phyloP scores from a whole-genome alignment of 2,329 filamentous ascomycete genomes.

The Amauroascus niger region DNA sequence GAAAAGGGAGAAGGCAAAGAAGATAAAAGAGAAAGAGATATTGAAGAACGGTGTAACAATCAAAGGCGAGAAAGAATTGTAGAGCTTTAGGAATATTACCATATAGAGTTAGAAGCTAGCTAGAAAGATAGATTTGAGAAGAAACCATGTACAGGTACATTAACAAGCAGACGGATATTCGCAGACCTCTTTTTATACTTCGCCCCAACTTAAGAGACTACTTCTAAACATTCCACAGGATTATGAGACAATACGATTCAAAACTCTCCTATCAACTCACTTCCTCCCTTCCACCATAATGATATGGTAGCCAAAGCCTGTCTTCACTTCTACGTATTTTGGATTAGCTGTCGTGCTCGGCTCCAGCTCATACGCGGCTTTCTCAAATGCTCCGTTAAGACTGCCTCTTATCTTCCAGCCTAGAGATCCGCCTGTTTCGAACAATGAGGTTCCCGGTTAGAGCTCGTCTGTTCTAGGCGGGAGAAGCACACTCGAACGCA shows the following conservation, averaged over 20 bases:
- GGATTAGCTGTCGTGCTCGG: constrained; percentile 52
- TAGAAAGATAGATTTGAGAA: constrained; percentile 1
- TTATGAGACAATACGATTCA: too few species aligned
- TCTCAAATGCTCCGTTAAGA: constrained; percentile 51
- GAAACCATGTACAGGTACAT: not conserved
- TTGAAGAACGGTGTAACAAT: not conserved
- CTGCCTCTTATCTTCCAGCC: constrained; percentile 54
- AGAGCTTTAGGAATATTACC: not conserved
- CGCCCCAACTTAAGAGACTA: not conserved
- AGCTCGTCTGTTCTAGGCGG: too few species aligned
- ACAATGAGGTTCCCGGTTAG: not conserved
- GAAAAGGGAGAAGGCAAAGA: constrained; percentile 70
- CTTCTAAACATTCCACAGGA: not conserved
- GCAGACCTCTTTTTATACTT: not conserved
- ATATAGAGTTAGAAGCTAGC: not conserved
- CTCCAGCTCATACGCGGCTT: constrained; percentile 53
- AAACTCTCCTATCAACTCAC: too few species aligned
- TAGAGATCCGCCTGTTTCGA: constrained; percentile 45
- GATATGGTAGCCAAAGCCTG: constrained; percentile 57
- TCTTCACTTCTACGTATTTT: constrained; percentile 54
- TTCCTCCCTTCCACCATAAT: constrained; percentile 59
- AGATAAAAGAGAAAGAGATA: constrained; percentile 53
- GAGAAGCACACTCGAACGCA: not conserved
- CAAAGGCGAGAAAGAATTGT: constrained; percentile 9
- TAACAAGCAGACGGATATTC: not conserved